Evolutionary conservation across 768 basidiomycete species (phyloP).

Genomic region (Tephrocybe sp.): DNA sequence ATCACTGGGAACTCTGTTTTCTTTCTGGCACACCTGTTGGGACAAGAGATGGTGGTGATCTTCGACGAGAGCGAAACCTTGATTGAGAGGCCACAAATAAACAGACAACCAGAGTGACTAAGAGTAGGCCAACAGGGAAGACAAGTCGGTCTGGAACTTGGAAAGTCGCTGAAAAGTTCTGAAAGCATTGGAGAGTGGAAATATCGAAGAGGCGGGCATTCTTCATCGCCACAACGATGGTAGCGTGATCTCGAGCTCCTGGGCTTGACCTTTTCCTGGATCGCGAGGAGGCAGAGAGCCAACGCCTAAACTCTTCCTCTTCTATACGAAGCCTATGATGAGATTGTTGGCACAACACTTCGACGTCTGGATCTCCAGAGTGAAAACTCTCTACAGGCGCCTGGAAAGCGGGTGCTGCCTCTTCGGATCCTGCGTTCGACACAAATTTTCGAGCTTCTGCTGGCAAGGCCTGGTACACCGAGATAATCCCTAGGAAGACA

Average conservation of each 20-base stretch:
- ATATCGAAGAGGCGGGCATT: not conserved
- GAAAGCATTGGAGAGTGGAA: not conserved
- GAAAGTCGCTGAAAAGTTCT: not conserved
- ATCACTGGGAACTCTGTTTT: too few species aligned
- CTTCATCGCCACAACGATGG: not conserved
- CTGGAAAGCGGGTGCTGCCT: too few species aligned
- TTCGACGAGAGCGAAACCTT: not conserved
- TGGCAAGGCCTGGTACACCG: too few species aligned
- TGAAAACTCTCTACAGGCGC: too few species aligned
- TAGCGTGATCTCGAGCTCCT: not conserved
- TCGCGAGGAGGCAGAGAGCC: not conserved
- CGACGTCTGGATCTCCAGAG: not conserved
- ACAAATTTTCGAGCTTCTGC: too few species aligned
- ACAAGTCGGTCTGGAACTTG: not conserved
- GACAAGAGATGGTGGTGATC: too few species aligned
- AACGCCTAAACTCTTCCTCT: constrained; percentile 6
- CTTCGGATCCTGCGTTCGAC: too few species aligned
- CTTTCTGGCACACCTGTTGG: too few species aligned
- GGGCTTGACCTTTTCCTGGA: not conserved
- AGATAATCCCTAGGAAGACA: too few species aligned
- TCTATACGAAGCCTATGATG: not conserved
- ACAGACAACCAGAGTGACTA: not conserved
- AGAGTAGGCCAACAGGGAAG: not conserved
- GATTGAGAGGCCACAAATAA: not conserved
- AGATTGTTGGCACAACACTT: not conserved